Base-by-base conservation (phyloP, 176 grass and related monocot genomes). In the Musa troglodytarum region DNA sequence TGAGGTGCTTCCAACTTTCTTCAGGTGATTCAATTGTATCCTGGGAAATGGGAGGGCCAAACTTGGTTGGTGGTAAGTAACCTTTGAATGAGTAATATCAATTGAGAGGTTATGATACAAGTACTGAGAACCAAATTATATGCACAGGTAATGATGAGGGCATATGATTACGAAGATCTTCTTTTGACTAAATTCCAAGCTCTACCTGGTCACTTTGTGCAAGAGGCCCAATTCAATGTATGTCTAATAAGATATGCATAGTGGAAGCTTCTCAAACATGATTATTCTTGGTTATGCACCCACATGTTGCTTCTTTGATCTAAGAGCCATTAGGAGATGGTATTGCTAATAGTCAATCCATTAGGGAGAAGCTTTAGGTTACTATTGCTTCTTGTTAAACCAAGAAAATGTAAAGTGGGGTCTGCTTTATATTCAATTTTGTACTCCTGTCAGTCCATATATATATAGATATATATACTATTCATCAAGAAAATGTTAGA, bases 181-280 rank as follows among this genome's bases (percentile, higher is more conserved):
- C 57, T 61, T 61, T 61, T 61, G 57, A n/a, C 57, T 61, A 61
- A 61, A 61, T 61, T 61, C 57, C 57, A 61, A 61, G 9, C n/a
- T n/a, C 57, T 21, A 61, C 0, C 1, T 58, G 55, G 14, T 58
- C 55, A 58, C 55, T 58, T 58, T 58, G 1, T 17, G 13, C 55
- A 58, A 58, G 14, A 21, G 2, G 57, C 3, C 57, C 57, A 61
- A 61, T n/a, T 61, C 14, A 16, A 58, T 58, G 11, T 1, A 58
- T 58, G 17, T n/a, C n/a, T 20, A 0, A 21, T 61, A 16, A n/a
- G 6, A 61, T 1, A n/a, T 21, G 8, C 34, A 43, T 43, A 21
- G 7, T n/a, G n/a, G 57, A 61, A 61, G 57, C 57, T 61, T 61
- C 57, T n/a, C 16, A 17, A 61, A 21, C 16, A 28, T 28, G 1